Evolutionary conservation across 2,329 filamentous ascomycete genomes (phyloP).

Genomic region (Orbilia brochopaga): DNA sequence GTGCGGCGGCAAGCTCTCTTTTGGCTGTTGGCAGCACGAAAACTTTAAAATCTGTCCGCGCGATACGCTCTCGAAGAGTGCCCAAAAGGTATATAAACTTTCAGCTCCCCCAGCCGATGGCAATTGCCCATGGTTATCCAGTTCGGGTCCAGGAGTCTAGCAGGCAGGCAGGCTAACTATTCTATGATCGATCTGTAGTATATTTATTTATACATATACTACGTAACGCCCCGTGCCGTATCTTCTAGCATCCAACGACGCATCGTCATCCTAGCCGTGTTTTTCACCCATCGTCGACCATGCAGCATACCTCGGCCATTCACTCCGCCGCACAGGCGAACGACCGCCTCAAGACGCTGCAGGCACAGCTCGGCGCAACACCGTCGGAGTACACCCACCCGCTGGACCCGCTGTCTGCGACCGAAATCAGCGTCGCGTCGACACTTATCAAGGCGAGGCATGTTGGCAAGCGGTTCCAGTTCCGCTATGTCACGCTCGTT

Average conservation of each 20-base stretch:
- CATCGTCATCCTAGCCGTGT: no score
- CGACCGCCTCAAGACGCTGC: conserved; percentile 40
- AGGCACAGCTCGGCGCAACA: conserved; percentile 31
- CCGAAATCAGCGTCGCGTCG: conserved; percentile 64
- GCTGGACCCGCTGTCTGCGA: conserved; percentile 64
- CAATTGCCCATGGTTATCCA: conserved; percentile 1
- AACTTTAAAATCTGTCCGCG: conserved; percentile 41
- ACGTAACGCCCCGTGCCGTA: conserved; percentile 7
- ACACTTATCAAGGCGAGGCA: conserved; percentile 60
- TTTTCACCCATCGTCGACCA: not conserved
- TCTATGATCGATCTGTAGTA: not conserved
- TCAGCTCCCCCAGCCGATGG: not conserved
- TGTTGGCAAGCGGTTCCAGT: conserved; percentile 49
- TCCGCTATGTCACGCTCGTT: conserved; percentile 71
- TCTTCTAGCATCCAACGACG: no score
- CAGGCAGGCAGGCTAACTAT: not conserved
- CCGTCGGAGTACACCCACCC: conserved; percentile 59
- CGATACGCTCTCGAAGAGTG: conserved; percentile 9
- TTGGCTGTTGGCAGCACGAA: conserved; percentile 23
- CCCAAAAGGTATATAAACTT: conserved; percentile 47
- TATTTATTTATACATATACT: conserved; percentile 1
- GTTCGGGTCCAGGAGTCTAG: conserved; percentile 3
- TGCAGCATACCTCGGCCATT: conserved; percentile 26
- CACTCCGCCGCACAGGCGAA: conserved; percentile 45
- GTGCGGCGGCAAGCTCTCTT: conserved; percentile 15